Base-by-base conservation (phyloP, 306 rosid species). In the Fagus crenata region DNA sequence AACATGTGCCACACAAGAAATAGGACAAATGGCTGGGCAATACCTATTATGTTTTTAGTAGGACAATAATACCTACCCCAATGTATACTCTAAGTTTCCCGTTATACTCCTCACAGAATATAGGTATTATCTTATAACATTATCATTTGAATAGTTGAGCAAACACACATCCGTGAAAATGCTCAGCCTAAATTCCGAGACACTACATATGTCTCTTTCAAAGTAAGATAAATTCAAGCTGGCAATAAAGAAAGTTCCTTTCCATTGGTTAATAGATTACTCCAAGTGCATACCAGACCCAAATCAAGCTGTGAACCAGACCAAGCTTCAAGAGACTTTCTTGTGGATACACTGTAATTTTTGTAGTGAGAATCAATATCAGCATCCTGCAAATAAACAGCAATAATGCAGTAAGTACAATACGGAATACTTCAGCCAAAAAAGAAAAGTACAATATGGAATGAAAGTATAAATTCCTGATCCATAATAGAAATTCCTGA, bases 251-350 rank as follows among this genome's bases (percentile, higher is more conserved):
- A 72, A 63, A 63, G 41, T 35, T 35, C 1, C 5, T 22, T 14
- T 5, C 15, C 69, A 35, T 63, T 35, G n/a, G 12, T 63, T 33
- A 60, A 63, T 59, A 60, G 65, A 53, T 64, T 73, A 53, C 55
- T 3, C 41, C 54, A 78, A 69, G 61, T 64, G 64, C 89, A 64
- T 95, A 95, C 97, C 97, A 95, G 89, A 78, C 89, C 93, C 90
- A 95, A 83, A 90, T 95, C 96, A 85, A 92, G 87, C 78, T 89
- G 91, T 58, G 87, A 85, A 59, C 92, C 93, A 77, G 96, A 89
- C 98, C 98, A 95, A 67, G 88, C 96, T 73, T 95, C 97, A 46
- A 95, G 96, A 76, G 97, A 92, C 80, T 88, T 89, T 88, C 91
- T 90, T n/a, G 89, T 90, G 72, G 89, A 80, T 77, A 72, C 72